phyloP scores from a whole-genome alignment of 2,329 filamentous ascomycete species.

The Colletotrichum graminicola region DNA sequence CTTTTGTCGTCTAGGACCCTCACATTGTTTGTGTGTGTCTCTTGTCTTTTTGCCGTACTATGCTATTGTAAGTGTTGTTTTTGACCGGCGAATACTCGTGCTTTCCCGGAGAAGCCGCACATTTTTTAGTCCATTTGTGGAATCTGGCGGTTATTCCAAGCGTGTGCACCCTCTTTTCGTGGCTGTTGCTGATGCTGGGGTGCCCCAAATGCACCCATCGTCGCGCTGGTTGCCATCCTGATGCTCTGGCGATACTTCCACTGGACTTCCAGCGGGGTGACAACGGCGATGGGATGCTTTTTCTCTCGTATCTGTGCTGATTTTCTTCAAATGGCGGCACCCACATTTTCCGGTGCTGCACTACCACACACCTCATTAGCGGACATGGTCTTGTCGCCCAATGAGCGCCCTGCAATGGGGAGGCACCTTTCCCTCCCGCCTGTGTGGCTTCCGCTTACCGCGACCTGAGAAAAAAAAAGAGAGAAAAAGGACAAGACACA shows the following conservation, averaged over 20 bases:
- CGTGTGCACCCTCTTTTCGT: slow-evolving; percentile 29
- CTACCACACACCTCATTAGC: slow-evolving; percentile 30
- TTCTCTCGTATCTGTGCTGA: neutral
- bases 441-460: slow-evolving; percentile 10
- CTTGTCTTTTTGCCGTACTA: slow-evolving; percentile 29
- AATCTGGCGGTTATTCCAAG: neutral
- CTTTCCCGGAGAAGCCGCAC: neutral
- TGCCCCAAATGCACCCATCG: neutral
- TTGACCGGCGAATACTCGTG: neutral
- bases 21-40: too few species aligned
- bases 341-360: slow-evolving; percentile 33
- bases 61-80: slow-evolving; percentile 21
- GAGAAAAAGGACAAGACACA: slow-evolving; percentile 5
- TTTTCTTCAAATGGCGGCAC: slow-evolving; percentile 21
- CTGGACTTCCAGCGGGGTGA: slow-evolving; percentile 43
- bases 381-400: slow-evolving; percentile 30
- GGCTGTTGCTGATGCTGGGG: slow-evolving; percentile 9
- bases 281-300: slow-evolving; percentile 45
- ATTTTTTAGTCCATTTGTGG: slow-evolving; percentile 1
- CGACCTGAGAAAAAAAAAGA: neutral
- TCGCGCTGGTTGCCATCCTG: slow-evolving; percentile 18
- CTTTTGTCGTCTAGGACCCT: slow-evolving; percentile 21
- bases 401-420: slow-evolving; percentile 33
- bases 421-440: neutral
- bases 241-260: slow-evolving; percentile 40